Conservation (phyloP, 2,329 filamentous ascomycete species). For the Aureobasidium melanogenum region DNA sequence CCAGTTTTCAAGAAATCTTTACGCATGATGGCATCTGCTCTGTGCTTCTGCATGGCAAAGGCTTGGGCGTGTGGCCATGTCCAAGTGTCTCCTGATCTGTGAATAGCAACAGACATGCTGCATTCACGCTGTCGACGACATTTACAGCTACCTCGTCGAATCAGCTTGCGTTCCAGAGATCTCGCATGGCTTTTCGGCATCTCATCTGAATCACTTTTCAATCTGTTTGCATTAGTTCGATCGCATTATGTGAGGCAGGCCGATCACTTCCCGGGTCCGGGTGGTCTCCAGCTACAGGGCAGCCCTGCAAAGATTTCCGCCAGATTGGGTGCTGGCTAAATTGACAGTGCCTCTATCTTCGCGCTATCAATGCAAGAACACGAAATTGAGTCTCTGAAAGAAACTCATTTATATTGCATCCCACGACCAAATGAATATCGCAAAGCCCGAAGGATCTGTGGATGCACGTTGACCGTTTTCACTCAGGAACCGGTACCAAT, state of each 20-base stretch:
- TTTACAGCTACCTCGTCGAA: not conserved
- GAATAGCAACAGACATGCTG: slow-evolving; percentile 4
- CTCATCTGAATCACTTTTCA: not conserved
- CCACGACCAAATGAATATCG: not conserved
- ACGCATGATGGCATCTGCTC: not conserved
- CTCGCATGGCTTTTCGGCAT: not conserved
- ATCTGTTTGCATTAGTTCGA: not conserved
- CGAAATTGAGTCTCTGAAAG: not conserved
- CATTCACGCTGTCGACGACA: not conserved
- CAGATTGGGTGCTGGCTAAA: slow-evolving; percentile 4
- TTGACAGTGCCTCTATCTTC: not conserved
- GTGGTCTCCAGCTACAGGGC: not conserved
- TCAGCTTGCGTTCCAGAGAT: not conserved
- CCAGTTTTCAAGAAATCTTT: not conserved
- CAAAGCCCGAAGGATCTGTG: not conserved
- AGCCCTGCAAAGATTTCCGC: not conserved
- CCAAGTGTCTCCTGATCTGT: not conserved
- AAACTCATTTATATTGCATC: slow-evolving; percentile 1
- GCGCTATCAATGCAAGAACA: not conserved
- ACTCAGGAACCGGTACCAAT: slow-evolving; percentile 7
- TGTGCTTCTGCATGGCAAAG: not conserved
- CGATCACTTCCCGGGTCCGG: not conserved
- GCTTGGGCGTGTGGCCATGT: not conserved
- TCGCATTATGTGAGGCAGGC: not conserved
- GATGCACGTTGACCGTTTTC: slow-evolving; percentile 8